phyloP scores from a whole-genome alignment of 805 yeast species.

The Yarrowia keelungensis region DNA sequence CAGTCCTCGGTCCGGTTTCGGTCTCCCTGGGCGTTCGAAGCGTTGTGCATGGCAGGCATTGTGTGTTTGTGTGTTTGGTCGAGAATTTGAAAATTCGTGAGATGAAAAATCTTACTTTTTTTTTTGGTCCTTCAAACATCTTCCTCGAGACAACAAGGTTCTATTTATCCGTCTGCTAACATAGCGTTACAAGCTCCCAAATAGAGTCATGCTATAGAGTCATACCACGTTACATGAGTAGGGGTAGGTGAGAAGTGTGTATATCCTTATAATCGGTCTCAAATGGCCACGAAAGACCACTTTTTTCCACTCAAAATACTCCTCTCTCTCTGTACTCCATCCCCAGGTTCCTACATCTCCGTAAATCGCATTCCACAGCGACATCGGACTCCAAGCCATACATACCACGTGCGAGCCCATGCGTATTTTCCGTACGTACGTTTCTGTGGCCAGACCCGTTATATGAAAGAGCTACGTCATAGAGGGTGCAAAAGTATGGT shows the following conservation, averaged over 20 bases:
- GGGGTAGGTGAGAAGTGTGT: background rate
- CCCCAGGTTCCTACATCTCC: no score
- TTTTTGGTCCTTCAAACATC: background rate
- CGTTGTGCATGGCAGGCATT: conserved; percentile 36
- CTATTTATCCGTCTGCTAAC: conserved; percentile 24
- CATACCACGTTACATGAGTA: conserved; percentile 28
- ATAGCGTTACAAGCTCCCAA: conserved; percentile 1
- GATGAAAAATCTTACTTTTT: conserved; percentile 21
- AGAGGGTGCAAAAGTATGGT: background rate
- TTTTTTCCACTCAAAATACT: background rate
- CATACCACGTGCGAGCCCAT: conserved; percentile 18
- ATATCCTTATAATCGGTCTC: no score
- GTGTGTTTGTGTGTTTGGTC: background rate
- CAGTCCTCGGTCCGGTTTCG: conserved; percentile 39
- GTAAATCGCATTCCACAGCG: background rate
- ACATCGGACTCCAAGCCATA: conserved; percentile 7
- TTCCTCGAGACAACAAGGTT: conserved; percentile 19
- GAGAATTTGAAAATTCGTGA: background rate
- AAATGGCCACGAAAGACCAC: background rate
- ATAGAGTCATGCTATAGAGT: conserved; percentile 25
- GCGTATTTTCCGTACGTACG: conserved; percentile 25
- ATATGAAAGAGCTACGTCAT: conserved; percentile 14
- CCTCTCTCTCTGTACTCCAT: background rate
- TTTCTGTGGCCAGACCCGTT: conserved; percentile 6
- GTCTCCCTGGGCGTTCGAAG: conserved; percentile 36